These are phyloP conservation scores for Collybia sordida DNA, from an alignment of 768 basidiomycete genomes.

Conservation along the genomic window DNA sequence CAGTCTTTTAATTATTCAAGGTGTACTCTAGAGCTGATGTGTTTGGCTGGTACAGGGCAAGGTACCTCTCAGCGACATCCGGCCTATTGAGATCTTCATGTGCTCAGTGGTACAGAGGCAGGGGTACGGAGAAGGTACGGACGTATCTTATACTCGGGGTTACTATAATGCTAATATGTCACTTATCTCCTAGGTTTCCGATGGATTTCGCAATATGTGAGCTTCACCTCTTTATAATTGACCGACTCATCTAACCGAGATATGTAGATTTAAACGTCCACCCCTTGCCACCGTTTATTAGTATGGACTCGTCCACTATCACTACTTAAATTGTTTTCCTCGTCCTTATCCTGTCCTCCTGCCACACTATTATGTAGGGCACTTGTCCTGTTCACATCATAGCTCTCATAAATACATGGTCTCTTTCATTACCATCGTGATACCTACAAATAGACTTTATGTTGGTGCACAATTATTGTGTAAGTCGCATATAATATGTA, in stretches of 20 bases:
- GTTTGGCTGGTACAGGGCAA: constrained; percentile 68
- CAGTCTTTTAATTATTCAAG: constrained; percentile 10
- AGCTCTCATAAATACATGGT: neutral
- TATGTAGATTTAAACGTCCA: constrained; percentile 33
- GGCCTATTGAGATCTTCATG: constrained; percentile 99
- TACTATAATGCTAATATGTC: constrained; percentile 1
- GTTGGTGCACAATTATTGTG: too few relatives aligned
- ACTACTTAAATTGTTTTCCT: neutral
- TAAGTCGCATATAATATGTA: neutral
- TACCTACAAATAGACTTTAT: neutral
- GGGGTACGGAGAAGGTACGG: constrained; percentile 92
- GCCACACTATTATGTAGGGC: neutral
- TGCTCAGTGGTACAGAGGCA: constrained; percentile 99
- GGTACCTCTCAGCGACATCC: constrained; percentile 92
- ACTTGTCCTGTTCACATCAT: neutral
- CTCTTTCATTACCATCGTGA: too few relatives aligned
- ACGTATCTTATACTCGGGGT: neutral
- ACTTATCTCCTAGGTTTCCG: constrained; percentile 67
- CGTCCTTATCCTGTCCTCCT: neutral
- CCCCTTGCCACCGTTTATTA: constrained; percentile 1
- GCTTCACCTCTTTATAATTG: constrained; percentile 23
- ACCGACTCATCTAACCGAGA: neutral
- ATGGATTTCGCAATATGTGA: constrained; percentile 96
- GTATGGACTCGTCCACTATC: constrained; percentile 4
- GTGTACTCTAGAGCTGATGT: neutral